These are phyloP conservation scores for Fusarium praegraminearum DNA, from an alignment of 2,329 filamentous ascomycete genomes.

Conservation along the genomic window DNA sequence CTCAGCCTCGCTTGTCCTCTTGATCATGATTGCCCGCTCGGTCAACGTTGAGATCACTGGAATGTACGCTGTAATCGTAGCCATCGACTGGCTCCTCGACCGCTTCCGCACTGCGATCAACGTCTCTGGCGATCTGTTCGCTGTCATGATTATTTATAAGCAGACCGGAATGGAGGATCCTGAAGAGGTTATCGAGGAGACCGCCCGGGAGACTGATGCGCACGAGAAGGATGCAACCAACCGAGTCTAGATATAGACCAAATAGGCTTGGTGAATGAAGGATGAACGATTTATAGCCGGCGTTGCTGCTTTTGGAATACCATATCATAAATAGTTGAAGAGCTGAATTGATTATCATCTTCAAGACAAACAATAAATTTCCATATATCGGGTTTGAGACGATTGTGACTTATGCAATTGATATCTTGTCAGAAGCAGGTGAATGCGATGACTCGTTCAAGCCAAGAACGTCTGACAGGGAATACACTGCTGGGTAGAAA, in stretches of 20 bases:
- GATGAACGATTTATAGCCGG: conserved; percentile 17
- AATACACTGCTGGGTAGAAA: conserved; percentile 13
- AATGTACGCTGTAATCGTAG: conserved; percentile 65
- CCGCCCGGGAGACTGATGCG: conserved; percentile 23
- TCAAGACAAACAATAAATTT: background rate
- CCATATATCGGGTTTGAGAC: background rate
- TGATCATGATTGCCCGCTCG: conserved; percentile 62
- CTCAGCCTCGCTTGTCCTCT: conserved; percentile 63
- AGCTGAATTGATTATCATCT: conserved; percentile 1
- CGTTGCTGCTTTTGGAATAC: conserved; percentile 20
- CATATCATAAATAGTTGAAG: background rate
- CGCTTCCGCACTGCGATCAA: conserved; percentile 65
- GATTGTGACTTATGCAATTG: background rate
- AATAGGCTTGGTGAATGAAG: background rate
- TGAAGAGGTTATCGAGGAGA: conserved; percentile 33
- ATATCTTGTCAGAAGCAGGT: background rate
- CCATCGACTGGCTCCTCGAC: conserved; percentile 68
- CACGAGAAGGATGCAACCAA: conserved; percentile 34
- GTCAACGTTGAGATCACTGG: conserved; percentile 60
- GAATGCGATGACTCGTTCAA: conserved; percentile 8
- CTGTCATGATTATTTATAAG: conserved; percentile 43
- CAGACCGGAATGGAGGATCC: conserved; percentile 45
- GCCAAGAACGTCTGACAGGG: conserved; percentile 10
- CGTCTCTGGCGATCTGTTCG: conserved; percentile 63
- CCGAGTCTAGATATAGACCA: conserved; percentile 29